Conservation (phyloP, 1,139 yeast species). For the Diutina pseudorugosa region DNA sequence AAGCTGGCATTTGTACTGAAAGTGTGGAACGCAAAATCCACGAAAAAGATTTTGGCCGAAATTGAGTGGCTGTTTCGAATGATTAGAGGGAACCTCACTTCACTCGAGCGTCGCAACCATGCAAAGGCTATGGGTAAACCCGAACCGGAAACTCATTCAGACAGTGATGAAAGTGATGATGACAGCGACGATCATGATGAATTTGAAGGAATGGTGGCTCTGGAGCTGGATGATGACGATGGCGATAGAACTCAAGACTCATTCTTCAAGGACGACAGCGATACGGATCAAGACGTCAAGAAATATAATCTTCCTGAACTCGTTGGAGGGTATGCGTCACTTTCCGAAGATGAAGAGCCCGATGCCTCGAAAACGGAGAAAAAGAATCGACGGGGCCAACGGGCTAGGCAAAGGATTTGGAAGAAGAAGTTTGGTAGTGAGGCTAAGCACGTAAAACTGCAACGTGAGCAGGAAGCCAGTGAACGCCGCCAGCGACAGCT, state of each 20-base stretch:
- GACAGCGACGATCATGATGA: slow-evolving; percentile 9
- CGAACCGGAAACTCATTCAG: neutral
- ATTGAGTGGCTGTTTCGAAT: slow-evolving; percentile 48
- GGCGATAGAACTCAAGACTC: neutral
- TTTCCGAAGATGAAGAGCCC: slow-evolving; percentile 1
- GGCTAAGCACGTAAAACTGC: slow-evolving; percentile 75
- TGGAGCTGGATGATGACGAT: neutral
- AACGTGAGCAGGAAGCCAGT: slow-evolving; percentile 37
- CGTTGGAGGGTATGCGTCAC: neutral
- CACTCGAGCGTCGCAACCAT: slow-evolving; percentile 20
- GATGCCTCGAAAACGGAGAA: neutral
- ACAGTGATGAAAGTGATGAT: slow-evolving; percentile 8
- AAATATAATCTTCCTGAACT: neutral
- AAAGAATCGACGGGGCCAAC: slow-evolving; percentile 1
- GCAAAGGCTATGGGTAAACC: slow-evolving; percentile 8
- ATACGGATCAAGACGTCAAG: neutral
- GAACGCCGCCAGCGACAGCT: slow-evolving; percentile 47
- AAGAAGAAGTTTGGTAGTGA: slow-evolving; percentile 72
- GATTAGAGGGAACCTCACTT: slow-evolving; percentile 46
- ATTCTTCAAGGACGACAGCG: neutral
- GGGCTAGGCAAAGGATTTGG: slow-evolving; percentile 75
- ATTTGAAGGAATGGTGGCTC: slow-evolving; percentile 8
- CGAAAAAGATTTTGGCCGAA: slow-evolving; percentile 33
- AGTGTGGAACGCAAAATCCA: slow-evolving; percentile 43
- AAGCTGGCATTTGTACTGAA: slow-evolving; percentile 38